These are phyloP conservation scores for Flagelloscypha sp. DNA, from an alignment of 768 basidiomycete species.

Conservation along the genomic window DNA sequence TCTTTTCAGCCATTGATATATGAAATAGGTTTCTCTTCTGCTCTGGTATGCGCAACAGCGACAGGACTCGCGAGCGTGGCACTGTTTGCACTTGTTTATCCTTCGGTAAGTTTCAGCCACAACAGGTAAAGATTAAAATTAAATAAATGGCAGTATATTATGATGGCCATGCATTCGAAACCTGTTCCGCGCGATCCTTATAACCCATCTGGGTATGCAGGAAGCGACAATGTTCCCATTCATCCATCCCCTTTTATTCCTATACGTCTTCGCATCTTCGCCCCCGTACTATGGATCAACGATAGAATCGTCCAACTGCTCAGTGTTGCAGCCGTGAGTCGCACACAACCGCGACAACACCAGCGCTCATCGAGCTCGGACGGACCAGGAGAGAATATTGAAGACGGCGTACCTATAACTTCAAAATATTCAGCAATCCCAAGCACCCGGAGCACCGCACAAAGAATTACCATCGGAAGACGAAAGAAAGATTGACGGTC, in stretches of 20 bases:
- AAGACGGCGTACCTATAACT: conserved; percentile 44
- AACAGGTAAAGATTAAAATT: background rate
- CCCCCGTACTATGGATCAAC: conserved; percentile 65
- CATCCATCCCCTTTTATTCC: conserved; percentile 77
- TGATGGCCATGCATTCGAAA: conserved; percentile 72
- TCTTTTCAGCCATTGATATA: conserved; percentile 1
- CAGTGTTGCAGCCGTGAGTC: conserved; percentile 39
- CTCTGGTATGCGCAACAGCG: conserved; percentile 65
- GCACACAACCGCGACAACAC: conserved; percentile 3
- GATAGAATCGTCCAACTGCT: conserved; percentile 57
- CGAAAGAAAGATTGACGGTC: conserved; percentile 38
- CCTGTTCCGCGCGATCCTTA: conserved; percentile 75
- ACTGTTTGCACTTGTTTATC: conserved; percentile 76
- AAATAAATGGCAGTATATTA: conserved; percentile 52
- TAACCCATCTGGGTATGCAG: conserved; percentile 34
- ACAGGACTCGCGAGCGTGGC: conserved; percentile 74
- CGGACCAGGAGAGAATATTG: conserved; percentile 50
- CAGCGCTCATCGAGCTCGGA: conserved; percentile 21
- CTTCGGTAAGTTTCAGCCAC: conserved; percentile 44
- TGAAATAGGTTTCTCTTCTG: conserved; percentile 57
- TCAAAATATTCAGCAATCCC: conserved; percentile 8
- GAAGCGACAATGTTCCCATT: conserved; percentile 33
- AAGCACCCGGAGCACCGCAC: conserved; percentile 16
- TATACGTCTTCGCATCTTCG: conserved; percentile 72
- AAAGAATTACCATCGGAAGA: conserved; percentile 33